These are phyloP conservation scores for Diaporthe amygdali DNA, from an alignment of 2,329 filamentous ascomycete species.

Conservation along the genomic window DNA sequence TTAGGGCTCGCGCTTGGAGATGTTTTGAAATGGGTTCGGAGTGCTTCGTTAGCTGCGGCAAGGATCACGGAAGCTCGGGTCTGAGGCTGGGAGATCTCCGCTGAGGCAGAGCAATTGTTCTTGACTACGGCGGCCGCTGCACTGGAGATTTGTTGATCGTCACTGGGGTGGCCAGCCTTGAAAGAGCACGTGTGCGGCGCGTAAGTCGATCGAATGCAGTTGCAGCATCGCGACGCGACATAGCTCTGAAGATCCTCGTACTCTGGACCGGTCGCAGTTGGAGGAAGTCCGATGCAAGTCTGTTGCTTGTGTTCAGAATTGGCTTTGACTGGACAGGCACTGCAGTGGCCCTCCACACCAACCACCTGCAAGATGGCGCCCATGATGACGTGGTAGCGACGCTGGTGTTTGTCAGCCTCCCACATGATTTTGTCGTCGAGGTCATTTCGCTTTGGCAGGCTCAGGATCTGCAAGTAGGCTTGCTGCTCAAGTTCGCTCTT, in stretches of 20 bases:
- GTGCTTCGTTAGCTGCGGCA: too few relatives aligned
- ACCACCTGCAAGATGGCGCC: not conserved
- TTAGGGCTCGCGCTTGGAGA: not conserved
- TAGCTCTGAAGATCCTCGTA: not conserved
- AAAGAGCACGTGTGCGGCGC: not conserved
- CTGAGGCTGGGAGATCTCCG: too few relatives aligned
- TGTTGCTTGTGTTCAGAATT: not conserved
- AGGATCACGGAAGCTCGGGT: too few relatives aligned
- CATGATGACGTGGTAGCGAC: not conserved
- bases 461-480: not conserved
- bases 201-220: not conserved
- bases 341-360: not conserved
- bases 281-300: not conserved
- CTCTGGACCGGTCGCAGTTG: not conserved
- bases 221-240: not conserved
- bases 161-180: too few relatives aligned
- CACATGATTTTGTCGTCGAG: not conserved
- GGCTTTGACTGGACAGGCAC: not conserved
- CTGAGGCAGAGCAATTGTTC: too few relatives aligned
- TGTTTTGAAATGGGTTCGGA: too few relatives aligned
- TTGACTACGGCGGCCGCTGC: too few relatives aligned
- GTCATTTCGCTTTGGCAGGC: not conserved
- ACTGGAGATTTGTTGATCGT: too few relatives aligned
- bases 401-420: not conserved
- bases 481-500: not conserved